Conservation (phyloP, 345 rosid genomes). For the Populus pruinosa region DNA sequence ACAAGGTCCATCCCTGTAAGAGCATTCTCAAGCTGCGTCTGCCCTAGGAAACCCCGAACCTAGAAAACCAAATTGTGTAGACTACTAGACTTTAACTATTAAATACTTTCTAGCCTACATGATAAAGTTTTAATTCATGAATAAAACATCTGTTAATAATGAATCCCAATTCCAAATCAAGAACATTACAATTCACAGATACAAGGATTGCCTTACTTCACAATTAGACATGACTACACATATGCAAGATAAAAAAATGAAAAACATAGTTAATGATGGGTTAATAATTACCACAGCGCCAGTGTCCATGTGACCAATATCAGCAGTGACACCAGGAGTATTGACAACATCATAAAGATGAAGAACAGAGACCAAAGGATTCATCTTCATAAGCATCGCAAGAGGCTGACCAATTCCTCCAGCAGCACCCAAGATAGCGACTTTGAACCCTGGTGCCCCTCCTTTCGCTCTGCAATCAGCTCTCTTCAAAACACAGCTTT, state of each 20-base stretch:
- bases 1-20: constrained; percentile 62
- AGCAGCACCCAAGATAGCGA: constrained; percentile 77
- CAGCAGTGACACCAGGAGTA: constrained; percentile 33
- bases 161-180: not conserved
- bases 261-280: not conserved
- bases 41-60: constrained; percentile 33
- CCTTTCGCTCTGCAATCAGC: constrained; percentile 68
- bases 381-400: constrained; percentile 65
- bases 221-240: not conserved
- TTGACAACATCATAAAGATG: constrained; percentile 37
- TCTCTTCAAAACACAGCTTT: constrained; percentile 35
- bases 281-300: constrained; percentile 22
- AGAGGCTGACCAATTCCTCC: constrained; percentile 80
- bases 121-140: not conserved
- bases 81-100: not conserved
- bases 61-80: not conserved
- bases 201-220: not conserved
- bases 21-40: constrained; percentile 24
- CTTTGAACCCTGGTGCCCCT: constrained; percentile 72
- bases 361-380: constrained; percentile 47
- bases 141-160: not conserved
- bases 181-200: not conserved
- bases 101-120: not conserved
- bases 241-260: not conserved
- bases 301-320: constrained; percentile 33